Evolutionary conservation across 2,329 filamentous ascomycete species (phyloP), one percentile per base, ranked within the genome.

Genomic region (Phyllosticta citribraziliensis): DNA sequence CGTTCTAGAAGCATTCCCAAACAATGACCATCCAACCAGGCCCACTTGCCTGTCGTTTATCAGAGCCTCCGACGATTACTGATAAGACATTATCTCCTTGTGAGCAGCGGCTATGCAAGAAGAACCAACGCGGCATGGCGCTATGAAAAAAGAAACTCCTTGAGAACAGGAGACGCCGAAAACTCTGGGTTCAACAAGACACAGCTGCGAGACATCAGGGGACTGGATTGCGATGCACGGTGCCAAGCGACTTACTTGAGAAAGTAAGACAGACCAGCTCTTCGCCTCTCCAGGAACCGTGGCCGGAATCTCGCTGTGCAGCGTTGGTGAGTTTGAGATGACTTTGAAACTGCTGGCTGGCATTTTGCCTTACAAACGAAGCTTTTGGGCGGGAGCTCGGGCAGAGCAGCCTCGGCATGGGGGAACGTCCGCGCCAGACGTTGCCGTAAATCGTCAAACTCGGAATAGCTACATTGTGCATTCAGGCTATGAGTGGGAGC

Each of bases 151-250:
- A 97, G 80, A 71, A 97, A 97, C 62, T 96, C 91, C 71, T 94
- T 96, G 52, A 96, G 80, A 1, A 96, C 85, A 0, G 91, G 89
- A n/a, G 90, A 94, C 11, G 89, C 88, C 35, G 91, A 89, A 70
- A 97, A 97, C 73, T 97, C 91, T 0, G 93, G 93, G 73, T 97
- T 97, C 30, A 97, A 77, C 66, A 97, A 76, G 64, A 97, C 87
- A 76, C 92, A 97, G 71, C 91, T 96, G 70, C 53, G 62, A 65
- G 60, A 62, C 66, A 64, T 70, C 62, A 70, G 67, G 55, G 40
- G 58, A 63, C 70, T 61, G 65, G 62, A 61, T 57, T 47, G 55
- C 17, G 55, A 65, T 54, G 67, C 53, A 63, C 12, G 54, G 25
- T 54, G 40, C 25, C 56, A 33, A 56, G 60, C 57, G 60, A 79